Base-by-base conservation (phyloP, 108 stramenopile genomes). In the Skeletonema potamos region DNA sequence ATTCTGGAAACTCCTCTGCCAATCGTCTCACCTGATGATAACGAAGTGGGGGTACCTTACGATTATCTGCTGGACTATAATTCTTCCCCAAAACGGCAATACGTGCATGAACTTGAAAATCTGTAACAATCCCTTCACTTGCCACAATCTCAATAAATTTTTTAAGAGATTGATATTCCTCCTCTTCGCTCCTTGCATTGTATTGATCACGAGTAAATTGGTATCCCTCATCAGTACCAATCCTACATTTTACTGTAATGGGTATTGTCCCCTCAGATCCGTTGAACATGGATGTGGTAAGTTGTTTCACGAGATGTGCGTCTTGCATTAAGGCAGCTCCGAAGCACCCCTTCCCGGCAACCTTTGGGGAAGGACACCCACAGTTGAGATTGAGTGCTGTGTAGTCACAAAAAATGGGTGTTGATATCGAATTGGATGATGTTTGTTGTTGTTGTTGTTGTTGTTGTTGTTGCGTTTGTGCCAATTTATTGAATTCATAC, bases 341-440 rank as follows among this genome's bases (percentile, higher is more conserved):
- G 68, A 99, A 99, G 48, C 94, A 95, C 54, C 97, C 96, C 66
- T 97, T 97, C 0, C 93, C 92, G 24, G 98, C 96, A 0, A 99
- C 99, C 68, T 93, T 90, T 39, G 98, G 96, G 39, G 87, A 89
- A 7, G 98, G 99, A 86, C 99, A 99, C 6, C 99, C 99, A 63
- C 97, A 97, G 72, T 99, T 99, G 41, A 99, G 68, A 84, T 99
- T 99, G 22, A 99, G 69, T 32, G 96, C 98, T 20, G 97, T 97
- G 70, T 98, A 99, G 29, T 89, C 87, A 75, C 94, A 92, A 39
- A 62, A 70, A 22, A 80, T 63, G 12, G 87, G 75, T 0, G 85
- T 83, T 29, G 82, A 68, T n/a, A n/a, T n/a, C n/a, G n/a, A n/a
- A n/a, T n/a, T n/a, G n/a, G n/a, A n/a, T n/a, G n/a, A n/a, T n/a